phyloP scores from a whole-genome alignment of 352 stramenopile genomes.

The Pythium aristosporum region DNA sequence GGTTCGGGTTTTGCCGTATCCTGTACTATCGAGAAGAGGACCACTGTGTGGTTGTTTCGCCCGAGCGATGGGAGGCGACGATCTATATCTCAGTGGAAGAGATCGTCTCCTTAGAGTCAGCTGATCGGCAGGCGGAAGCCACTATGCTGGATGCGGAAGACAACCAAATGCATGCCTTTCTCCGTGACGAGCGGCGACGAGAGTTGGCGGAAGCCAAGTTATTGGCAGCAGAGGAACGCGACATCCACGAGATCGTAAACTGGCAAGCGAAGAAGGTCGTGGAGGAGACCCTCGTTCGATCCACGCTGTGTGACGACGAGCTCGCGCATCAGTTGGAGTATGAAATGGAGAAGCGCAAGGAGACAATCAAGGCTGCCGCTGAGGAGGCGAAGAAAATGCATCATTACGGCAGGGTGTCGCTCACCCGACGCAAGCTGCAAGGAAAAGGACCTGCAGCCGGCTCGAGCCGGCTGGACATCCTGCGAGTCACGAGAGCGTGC shows the following conservation, averaged over 20 bases:
- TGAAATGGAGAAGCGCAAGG: constrained; percentile 34
- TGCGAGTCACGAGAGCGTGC: constrained; percentile 47
- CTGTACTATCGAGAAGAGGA: constrained; percentile 57
- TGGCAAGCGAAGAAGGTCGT: constrained; percentile 46
- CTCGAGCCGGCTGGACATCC: constrained; percentile 41
- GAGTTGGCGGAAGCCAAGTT: constrained; percentile 29
- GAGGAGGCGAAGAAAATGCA: constrained; percentile 41
- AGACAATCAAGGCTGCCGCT: constrained; percentile 23
- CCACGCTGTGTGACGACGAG: constrained; percentile 40
- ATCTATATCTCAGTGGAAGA: constrained; percentile 48
- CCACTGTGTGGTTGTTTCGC: constrained; percentile 43
- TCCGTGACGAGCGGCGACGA: constrained; percentile 19
- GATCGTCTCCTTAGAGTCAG: constrained; percentile 43
- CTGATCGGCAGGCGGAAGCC: constrained; percentile 44
- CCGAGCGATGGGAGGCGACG: constrained; percentile 48
- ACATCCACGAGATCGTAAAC: constrained; percentile 30
- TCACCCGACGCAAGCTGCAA: constrained; percentile 18
- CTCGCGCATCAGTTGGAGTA: constrained; percentile 50
- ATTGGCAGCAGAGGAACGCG: constrained; percentile 51
- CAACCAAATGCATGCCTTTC: constrained; percentile 20
- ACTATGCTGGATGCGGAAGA: constrained; percentile 55
- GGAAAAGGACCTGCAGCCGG: constrained; percentile 5
- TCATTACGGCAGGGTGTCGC: constrained; percentile 32
- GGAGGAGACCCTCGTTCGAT: constrained; percentile 34
- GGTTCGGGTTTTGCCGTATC: constrained; percentile 46